A percentile compares a stretch with the other conserved stretches of the same genome.
Conservation (phyloP, 2,329 filamentous ascomycete species). For the Penicillium digitatum region DNA sequence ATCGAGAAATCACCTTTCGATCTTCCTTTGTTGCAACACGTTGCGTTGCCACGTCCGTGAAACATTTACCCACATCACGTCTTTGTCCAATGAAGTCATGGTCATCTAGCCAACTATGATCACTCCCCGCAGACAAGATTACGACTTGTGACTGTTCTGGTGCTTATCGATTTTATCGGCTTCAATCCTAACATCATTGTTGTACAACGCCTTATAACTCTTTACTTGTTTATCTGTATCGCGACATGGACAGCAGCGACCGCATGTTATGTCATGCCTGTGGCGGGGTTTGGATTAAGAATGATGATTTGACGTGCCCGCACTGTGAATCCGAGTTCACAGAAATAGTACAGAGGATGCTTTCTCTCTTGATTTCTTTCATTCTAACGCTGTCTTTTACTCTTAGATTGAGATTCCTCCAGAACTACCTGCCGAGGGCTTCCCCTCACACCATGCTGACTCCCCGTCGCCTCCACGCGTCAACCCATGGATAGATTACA, state of each 20-base stretch:
- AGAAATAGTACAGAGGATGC: slow-evolving; percentile 67
- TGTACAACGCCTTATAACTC: slow-evolving; percentile 2
- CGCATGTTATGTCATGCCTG: slow-evolving; percentile 85
- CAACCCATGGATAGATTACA: slow-evolving; percentile 42
- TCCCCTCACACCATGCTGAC: slow-evolving; percentile 21
- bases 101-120: not conserved
- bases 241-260: slow-evolving; percentile 47
- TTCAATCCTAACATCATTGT: not conserved
- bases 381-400: slow-evolving; percentile 4
- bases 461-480: slow-evolving; percentile 15
- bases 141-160: slow-evolving; percentile 23
- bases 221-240: not conserved
- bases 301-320: slow-evolving; percentile 67
- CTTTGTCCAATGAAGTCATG: not conserved
- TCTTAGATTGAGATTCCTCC: slow-evolving; percentile 33
- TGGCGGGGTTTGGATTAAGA: slow-evolving; percentile 72
- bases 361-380: slow-evolving; percentile 1
- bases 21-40: not conserved
- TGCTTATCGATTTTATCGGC: slow-evolving; percentile 9
- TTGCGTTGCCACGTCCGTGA: not conserved
- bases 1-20: not conserved
- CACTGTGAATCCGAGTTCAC: slow-evolving; percentile 72
- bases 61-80: not conserved
- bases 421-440: slow-evolving; percentile 21
- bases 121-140: slow-evolving; percentile 22